Evolutionary conservation across 2,329 filamentous ascomycete genomes (phyloP).

Genomic region (Bipolaris zeicola): DNA sequence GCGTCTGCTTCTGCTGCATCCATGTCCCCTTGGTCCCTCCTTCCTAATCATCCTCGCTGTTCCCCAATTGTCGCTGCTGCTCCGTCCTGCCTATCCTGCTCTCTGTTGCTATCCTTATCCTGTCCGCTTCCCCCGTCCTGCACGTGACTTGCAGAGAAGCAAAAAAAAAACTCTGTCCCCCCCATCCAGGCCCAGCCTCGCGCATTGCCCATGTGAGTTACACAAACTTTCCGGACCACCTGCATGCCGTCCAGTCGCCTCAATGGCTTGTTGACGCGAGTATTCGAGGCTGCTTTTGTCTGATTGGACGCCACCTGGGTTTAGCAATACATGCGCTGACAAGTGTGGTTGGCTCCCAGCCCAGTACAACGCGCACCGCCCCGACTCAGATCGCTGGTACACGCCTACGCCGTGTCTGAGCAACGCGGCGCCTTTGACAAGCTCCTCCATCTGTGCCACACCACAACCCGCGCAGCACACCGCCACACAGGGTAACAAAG

Average conservation of each 20-base stretch:
- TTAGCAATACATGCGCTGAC: conserved; percentile 34
- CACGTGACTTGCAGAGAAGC: conserved; percentile 9
- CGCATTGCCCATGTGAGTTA: conserved; percentile 11
- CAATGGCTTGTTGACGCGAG: conserved; percentile 24
- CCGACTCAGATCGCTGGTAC: conserved; percentile 25
- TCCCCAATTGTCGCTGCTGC: conserved; percentile 5
- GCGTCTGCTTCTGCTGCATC: conserved; percentile 15
- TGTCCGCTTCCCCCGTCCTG: conserved; percentile 2
- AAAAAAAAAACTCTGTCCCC: conserved; percentile 12
- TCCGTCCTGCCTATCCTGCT: neutral
- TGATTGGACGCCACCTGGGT: conserved; percentile 29
- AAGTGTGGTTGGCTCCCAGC: conserved; percentile 35
- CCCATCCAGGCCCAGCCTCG: conserved; percentile 8
- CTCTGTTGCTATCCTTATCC: neutral
- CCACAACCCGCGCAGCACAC: conserved; percentile 11
- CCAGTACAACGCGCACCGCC: conserved; percentile 30
- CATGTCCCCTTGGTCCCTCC: conserved; percentile 20
- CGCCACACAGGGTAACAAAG: conserved; percentile 29
- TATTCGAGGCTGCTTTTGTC: conserved; percentile 13
- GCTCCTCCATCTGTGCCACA: conserved; percentile 41
- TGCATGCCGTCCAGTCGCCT: conserved; percentile 15
- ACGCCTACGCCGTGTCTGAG: conserved; percentile 27
- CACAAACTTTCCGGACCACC: conserved; percentile 4
- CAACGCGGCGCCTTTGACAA: conserved; percentile 29
- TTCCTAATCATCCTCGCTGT: conserved; percentile 4